Evolutionary conservation across 208 protist genomes (phyloP).

Genomic region (Strigomonas galati): DNA sequence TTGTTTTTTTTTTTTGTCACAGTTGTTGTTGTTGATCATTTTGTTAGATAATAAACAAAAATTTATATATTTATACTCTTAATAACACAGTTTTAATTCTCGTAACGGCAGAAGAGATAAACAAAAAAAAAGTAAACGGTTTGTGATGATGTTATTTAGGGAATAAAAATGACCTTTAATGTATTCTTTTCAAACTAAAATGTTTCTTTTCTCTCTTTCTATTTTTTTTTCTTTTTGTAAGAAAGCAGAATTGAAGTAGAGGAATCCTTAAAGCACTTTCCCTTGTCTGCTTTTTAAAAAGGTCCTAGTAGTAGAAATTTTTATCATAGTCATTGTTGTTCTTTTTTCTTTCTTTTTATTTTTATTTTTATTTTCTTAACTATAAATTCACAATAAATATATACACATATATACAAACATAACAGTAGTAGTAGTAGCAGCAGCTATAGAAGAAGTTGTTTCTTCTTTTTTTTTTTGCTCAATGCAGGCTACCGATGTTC

Average conservation of each 20-base stretch:
- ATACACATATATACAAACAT: slow-evolving; percentile 3
- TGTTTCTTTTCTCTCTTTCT: not conserved
- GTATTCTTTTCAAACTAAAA: slow-evolving; percentile 10
- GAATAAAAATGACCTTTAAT: not conserved
- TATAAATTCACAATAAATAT: slow-evolving; percentile 16
- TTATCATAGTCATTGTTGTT: slow-evolving; percentile 15
- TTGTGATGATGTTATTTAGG: not conserved
- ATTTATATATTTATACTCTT: slow-evolving; percentile 5
- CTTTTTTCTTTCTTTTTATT: slow-evolving; percentile 16
- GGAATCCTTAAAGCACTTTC: no score
- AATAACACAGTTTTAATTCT: not conserved
- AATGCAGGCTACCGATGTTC: not conserved
- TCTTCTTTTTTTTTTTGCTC: no score
- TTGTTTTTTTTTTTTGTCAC: not conserved
- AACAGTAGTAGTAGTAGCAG: no score
- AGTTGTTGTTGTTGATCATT: slow-evolving; percentile 5
- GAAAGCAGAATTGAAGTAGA: not conserved
- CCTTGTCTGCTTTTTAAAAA: not conserved
- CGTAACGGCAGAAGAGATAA: not conserved
- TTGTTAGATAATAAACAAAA: not conserved
- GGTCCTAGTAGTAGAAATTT: slow-evolving; percentile 8
- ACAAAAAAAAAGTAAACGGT: slow-evolving; percentile 1
- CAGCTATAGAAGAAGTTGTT: no score
- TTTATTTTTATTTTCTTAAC: slow-evolving; percentile 21
- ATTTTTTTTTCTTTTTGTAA: not conserved